Conservation (phyloP, 2,329 filamentous ascomycete species). For the Penicillium janthinellum region DNA sequence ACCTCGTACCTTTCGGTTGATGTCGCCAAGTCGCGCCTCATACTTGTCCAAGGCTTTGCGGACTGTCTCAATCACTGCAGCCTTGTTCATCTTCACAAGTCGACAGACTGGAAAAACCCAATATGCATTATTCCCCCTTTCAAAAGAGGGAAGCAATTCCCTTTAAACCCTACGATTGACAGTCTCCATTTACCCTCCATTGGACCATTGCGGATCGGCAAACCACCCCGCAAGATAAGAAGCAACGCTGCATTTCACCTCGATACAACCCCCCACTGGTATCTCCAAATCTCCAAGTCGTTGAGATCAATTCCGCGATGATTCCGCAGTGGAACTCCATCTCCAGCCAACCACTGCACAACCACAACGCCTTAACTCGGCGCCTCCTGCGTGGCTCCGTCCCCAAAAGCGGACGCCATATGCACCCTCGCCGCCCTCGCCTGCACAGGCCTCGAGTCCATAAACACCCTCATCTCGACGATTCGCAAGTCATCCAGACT, state of each 20-base stretch:
- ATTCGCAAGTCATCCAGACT: slow-evolving; percentile 14
- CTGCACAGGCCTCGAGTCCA: slow-evolving; percentile 25
- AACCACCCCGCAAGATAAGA: slow-evolving; percentile 2
- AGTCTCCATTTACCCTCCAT: neutral
- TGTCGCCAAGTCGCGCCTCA: slow-evolving; percentile 22
- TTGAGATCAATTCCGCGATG: neutral
- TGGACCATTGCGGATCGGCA: slow-evolving; percentile 20
- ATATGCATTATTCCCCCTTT: neutral
- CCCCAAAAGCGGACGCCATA: slow-evolving; percentile 8
- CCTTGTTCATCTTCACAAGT: neutral
- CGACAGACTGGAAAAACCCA: neutral
- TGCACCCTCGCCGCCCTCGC: slow-evolving; percentile 17
- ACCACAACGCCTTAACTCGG: neutral
- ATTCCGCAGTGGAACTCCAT: slow-evolving; percentile 16
- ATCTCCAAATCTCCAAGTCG: neutral
- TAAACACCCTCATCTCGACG: slow-evolving; percentile 23
- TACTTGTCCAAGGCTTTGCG: slow-evolving; percentile 16
- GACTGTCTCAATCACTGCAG: slow-evolving; percentile 13
- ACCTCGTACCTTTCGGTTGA: slow-evolving; percentile 29
- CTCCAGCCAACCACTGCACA: neutral
- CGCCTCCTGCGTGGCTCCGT: neutral
- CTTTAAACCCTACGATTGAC: neutral
- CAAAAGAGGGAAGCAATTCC: neutral
- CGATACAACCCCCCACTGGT: neutral
- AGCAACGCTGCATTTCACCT: neutral